phyloP scores from a whole-genome alignment of 2,329 filamentous ascomycete species.

The Venturiaceae sp. region DNA sequence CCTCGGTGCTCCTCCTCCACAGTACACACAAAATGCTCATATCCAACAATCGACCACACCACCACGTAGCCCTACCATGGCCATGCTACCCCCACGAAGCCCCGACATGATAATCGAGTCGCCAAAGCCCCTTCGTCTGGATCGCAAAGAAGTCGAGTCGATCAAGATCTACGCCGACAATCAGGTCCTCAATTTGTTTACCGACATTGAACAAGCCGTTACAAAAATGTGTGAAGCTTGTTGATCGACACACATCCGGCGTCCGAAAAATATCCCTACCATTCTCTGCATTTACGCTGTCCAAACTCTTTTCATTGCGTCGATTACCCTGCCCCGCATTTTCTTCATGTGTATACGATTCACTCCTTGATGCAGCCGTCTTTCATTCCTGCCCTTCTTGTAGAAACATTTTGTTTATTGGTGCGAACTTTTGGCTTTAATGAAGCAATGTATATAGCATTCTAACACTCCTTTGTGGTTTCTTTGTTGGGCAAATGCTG shows the following conservation, averaged over 20 bases:
- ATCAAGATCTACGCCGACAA: constrained; percentile 34
- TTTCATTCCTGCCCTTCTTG: neutral
- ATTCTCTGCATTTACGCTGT: neutral
- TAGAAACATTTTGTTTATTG: neutral
- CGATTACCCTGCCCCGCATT: neutral
- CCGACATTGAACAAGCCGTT: constrained; percentile 31
- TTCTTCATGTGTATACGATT: no score
- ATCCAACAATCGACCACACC: constrained; percentile 1
- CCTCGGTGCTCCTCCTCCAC: constrained; percentile 12
- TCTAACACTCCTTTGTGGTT: neutral
- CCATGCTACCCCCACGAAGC: neutral
- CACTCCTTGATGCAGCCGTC: neutral
- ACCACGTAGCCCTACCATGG: constrained; percentile 11
- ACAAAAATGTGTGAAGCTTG: constrained; percentile 30
- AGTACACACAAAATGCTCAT: neutral
- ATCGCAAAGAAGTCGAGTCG: constrained; percentile 28
- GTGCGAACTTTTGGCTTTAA: neutral
- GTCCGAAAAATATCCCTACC: no score
- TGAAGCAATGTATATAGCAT: neutral
- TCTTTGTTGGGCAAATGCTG: neutral
- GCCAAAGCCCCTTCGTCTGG: constrained; percentile 14
- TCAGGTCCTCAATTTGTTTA: constrained; percentile 29
- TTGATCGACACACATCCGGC: constrained; percentile 13
- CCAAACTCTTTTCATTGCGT: neutral
- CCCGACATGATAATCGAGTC: constrained; percentile 9